Evolutionary conservation across 1,139 yeast genomes (phyloP), one percentile per base, ranked within the genome.

Genomic region (Blastobotrys serpentis): DNA sequence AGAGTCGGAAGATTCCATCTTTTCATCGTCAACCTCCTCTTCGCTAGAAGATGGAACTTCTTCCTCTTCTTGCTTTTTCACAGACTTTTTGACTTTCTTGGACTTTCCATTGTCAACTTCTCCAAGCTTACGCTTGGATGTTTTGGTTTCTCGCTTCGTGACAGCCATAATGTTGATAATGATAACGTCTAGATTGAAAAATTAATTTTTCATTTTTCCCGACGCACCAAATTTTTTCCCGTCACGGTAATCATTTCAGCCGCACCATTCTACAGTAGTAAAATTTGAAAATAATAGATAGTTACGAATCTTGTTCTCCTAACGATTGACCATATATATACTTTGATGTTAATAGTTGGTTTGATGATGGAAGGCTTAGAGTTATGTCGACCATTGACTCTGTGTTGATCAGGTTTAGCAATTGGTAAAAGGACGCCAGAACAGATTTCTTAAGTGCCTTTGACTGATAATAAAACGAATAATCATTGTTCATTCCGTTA

Each of bases 1-100:
- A 7, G 45, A 51, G 41, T 62, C 63, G 26, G 61, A 65, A 17
- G 62, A 55, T 21, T 53, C 44, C 34, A 62, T 66, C 23, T 57
- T 54, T 17, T 65, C 70, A 48, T 64, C 69, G 22, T 40, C 37
- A 21, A 51, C 51, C 13, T 47, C 50, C n/a, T 45, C 49, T 16
- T 30, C 45, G 23, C 19, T 30, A 32, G 44, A 32, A 17, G 22
- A 26, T 3, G 46, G 52, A 5, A 43, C 46, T 4, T 29, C 32
- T 16, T 52, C 51, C 4, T 50, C 49, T 42, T 48, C 46, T 1
- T 29, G 23, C 43, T 45, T 45, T 1, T 41, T 46, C 42, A 45
- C 53, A 11, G 44, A 43, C 32, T 49, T 45, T 48, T 48, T 48
- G 16, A 49, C 47, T 26, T 44, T 47, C 48, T 48, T 50, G 7